These are phyloP conservation scores for Talaromyces adpressus DNA, from an alignment of 495 filamentous ascomycete species.

Conservation along the genomic window DNA sequence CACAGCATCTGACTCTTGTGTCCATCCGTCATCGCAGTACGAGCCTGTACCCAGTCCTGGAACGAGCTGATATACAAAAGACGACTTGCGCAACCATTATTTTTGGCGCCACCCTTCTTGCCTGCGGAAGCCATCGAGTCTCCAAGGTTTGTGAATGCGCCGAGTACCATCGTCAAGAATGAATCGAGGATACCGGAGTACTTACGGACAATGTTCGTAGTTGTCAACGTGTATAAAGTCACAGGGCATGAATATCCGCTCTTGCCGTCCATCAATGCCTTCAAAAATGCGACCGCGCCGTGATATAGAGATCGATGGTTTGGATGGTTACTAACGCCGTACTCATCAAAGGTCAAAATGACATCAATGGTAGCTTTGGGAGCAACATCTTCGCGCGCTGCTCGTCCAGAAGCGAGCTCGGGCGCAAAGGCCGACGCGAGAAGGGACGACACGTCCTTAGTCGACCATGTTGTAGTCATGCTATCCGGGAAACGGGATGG, in stretches of 20 bases:
- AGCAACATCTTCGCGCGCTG: slow-evolving; percentile 18
- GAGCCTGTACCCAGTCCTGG: slow-evolving; percentile 55
- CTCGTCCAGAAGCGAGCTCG: slow-evolving; percentile 26
- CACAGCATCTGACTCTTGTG: slow-evolving; percentile 97
- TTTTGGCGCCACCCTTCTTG: not conserved
- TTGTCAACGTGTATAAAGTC: slow-evolving; percentile 74
- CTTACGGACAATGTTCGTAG: slow-evolving; percentile 64
- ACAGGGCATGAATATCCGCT: slow-evolving; percentile 65
- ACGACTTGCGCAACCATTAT: slow-evolving; percentile 35
- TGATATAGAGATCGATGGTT: slow-evolving; percentile 87
- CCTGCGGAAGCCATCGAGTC: slow-evolving; percentile 25
- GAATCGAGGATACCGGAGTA: slow-evolving; percentile 73
- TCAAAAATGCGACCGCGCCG: slow-evolving; percentile 68
- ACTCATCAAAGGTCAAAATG: slow-evolving; percentile 79
- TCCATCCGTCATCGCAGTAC: slow-evolving; percentile 76
- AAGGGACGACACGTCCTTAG: slow-evolving; percentile 58
- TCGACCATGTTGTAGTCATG: slow-evolving; percentile 70
- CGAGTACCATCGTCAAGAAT: slow-evolving; percentile 49
- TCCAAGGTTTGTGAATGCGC: slow-evolving; percentile 32
- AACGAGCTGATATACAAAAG: slow-evolving; percentile 65
- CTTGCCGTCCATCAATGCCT: slow-evolving; percentile 52
- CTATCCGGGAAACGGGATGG: slow-evolving; percentile 73
- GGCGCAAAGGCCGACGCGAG: slow-evolving; percentile 65
- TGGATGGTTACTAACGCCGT: slow-evolving; percentile 76
- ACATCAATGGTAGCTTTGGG: slow-evolving; percentile 65